Evolutionary conservation across 2,329 filamentous ascomycete genomes (phyloP), one percentile per base, ranked within the genome.

Genomic region (Purpureocillium takamizusanense): DNA sequence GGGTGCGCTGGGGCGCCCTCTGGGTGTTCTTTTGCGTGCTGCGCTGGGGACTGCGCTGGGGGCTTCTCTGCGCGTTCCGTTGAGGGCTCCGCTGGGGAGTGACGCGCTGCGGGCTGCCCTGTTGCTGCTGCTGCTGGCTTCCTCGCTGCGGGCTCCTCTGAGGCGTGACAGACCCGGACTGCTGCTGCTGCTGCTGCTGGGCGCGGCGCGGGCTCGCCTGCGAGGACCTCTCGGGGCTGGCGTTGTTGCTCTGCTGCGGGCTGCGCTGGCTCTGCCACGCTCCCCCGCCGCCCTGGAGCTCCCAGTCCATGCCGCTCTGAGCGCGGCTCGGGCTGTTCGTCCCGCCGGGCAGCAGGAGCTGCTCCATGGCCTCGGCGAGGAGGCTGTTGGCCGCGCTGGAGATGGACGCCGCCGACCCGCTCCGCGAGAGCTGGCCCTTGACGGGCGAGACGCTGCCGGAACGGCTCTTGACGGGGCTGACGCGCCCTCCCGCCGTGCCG

Each of bases 311-410:
- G 4, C 51, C 53, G n/a, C 45, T 51, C 21, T 25, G 21, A 10
- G 51, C 34, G 4, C 65, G 63, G 40, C 63, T 70, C 0, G 70
- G 69, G 34, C 67, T 74, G 2, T 65, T 63, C 14, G 63, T 41
- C 0, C 60, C 61, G 0, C 60, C 60, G 0, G 57, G 56, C 2
- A 56, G 48, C 28, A 62, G 55, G 1, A 58, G 50, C 37, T 63
- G 51, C 7, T 61, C 56, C 4, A 54, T 60, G 7, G 57, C 53
- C 38, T 62, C 48, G 1, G 50, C 57, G 8, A 64, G 52, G 13
- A 72, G 45, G 38, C 65, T 72, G 37, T 70, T 65, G 0, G 63
- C 54, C 31, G 48, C 54, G 33, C 60, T 62, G 2, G 51, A 54
- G 28, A 57, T 47, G 7, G 58, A 60, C 14, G 63, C 59, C 1